phyloP scores from a whole-genome alignment of 169 alveolate species.

The Eimeria necatrix region DNA sequence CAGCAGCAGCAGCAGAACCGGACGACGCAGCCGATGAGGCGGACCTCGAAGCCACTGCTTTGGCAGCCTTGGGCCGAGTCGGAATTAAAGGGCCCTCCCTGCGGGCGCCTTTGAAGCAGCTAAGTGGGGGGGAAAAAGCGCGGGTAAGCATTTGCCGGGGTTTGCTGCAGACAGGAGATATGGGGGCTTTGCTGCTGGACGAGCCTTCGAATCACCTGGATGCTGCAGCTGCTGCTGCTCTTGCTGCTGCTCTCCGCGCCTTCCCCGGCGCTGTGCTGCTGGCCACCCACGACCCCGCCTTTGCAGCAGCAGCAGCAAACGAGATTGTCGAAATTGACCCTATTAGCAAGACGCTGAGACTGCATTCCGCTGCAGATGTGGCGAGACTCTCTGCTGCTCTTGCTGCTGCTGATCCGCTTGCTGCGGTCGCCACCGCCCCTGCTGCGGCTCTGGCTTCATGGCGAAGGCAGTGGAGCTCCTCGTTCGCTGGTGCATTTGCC shows the following conservation, averaged over 20 bases:
- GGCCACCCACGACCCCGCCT: slow-evolving; percentile 82
- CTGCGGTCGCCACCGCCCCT: not conserved
- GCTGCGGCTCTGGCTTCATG: not conserved
- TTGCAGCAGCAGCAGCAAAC: slow-evolving; percentile 69
- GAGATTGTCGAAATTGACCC: slow-evolving; percentile 53
- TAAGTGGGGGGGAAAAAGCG: slow-evolving; percentile 93
- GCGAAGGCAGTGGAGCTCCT: slow-evolving; percentile 7
- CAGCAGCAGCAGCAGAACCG: slow-evolving; percentile 39
- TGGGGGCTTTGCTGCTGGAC: slow-evolving; percentile 90
- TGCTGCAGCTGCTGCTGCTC: slow-evolving; percentile 86
- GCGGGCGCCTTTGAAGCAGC: slow-evolving; percentile 73
- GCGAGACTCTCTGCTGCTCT: not conserved
- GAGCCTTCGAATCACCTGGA: slow-evolving; percentile 97
- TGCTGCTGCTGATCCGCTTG: not conserved
- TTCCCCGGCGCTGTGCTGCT: slow-evolving; percentile 82
- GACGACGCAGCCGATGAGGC: slow-evolving; percentile 1
- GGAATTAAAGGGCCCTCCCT: slow-evolving; percentile 32
- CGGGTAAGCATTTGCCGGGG: slow-evolving; percentile 88
- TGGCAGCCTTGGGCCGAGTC: slow-evolving; percentile 31
- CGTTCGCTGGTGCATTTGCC: slow-evolving; percentile 44
- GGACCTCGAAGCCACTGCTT: not conserved
- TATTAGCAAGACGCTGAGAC: not conserved
- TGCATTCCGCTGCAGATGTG: slow-evolving; percentile 15
- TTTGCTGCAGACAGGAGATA: slow-evolving; percentile 82
- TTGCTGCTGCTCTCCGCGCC: slow-evolving; percentile 78